phyloP scores from a whole-genome alignment of 371 early-diverging fungal genomes.

The Mucor racemosus region DNA sequence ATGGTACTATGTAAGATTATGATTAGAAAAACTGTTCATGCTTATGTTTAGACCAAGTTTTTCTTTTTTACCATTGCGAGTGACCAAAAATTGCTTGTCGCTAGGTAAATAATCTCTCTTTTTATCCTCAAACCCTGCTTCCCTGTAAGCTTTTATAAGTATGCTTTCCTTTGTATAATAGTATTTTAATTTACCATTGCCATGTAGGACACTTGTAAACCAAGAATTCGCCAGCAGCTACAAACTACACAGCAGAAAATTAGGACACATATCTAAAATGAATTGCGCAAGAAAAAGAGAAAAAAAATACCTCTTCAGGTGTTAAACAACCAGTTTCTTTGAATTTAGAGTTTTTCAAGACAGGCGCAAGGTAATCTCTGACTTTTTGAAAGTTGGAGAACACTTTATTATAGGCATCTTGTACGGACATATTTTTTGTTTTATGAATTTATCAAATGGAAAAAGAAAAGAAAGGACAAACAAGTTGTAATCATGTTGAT shows the following conservation, averaged over 20 bases:
- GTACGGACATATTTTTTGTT: constrained; percentile 36
- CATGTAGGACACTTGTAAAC: constrained; percentile 99
- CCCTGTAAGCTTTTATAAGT: constrained; percentile 54
- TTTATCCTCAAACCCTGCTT: constrained; percentile 81
- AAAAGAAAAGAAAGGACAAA: background rate
- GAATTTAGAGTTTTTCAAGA: constrained; percentile 94
- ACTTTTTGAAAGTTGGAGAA: constrained; percentile 56
- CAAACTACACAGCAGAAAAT: constrained; percentile 66
- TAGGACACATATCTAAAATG: background rate
- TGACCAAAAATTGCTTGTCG: constrained; percentile 95
- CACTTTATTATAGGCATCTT: constrained; percentile 55
- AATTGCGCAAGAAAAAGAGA: background rate
- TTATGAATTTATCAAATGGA: background rate
- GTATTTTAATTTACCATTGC: constrained; percentile 70
- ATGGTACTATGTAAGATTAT: constrained; percentile 69
- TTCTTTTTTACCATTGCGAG: constrained; percentile 77
- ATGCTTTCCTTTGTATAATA: background rate
- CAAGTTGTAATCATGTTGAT: background rate
- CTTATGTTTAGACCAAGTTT: background rate
- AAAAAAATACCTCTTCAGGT: constrained; percentile 86
- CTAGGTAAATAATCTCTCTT: constrained; percentile 87
- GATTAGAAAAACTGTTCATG: background rate
- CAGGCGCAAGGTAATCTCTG: constrained; percentile 90
- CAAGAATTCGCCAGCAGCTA: constrained; percentile 95
- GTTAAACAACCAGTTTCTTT: constrained; percentile 93